Conservation (phyloP, 495 filamentous ascomycete genomes). For the Penicillium arizonense region DNA sequence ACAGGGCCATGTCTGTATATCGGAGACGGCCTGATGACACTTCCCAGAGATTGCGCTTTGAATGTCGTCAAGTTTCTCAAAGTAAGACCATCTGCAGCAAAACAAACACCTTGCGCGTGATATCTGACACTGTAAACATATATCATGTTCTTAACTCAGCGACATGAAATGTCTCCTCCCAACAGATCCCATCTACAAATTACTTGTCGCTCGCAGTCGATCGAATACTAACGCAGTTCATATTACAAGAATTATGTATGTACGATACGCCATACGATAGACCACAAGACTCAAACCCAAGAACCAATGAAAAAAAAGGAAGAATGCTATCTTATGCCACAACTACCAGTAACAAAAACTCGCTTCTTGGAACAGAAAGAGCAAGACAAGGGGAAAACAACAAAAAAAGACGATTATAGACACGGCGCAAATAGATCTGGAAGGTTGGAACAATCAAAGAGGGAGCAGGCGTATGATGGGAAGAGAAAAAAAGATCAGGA, state of each 20-base stretch:
- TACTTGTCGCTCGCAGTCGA: not conserved
- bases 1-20: too few species aligned
- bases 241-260: constrained; percentile 10
- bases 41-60: too few species aligned
- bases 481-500: constrained; percentile 1
- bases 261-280: constrained; percentile 10
- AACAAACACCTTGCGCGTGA: too few species aligned
- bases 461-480: constrained; percentile 1
- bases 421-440: constrained; percentile 26
- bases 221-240: not conserved
- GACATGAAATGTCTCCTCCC: not conserved
- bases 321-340: constrained; percentile 36
- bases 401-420: constrained; percentile 28
- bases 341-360: constrained; percentile 24
- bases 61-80: too few species aligned
- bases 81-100: too few species aligned
- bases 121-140: too few species aligned
- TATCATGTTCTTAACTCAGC: too few species aligned
- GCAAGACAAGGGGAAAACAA: constrained; percentile 21
- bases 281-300: not conserved
- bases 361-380: constrained; percentile 26
- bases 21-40: too few species aligned
- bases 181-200: not conserved
- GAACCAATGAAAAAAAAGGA: constrained; percentile 9
- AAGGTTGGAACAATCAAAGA: constrained; percentile 17